Percentiles rank a stretch among this genome's conserved stretches.
phyloP scores from a whole-genome alignment of 176 grass and related monocot genomes.

The Rhynchospora tenuis region DNA sequence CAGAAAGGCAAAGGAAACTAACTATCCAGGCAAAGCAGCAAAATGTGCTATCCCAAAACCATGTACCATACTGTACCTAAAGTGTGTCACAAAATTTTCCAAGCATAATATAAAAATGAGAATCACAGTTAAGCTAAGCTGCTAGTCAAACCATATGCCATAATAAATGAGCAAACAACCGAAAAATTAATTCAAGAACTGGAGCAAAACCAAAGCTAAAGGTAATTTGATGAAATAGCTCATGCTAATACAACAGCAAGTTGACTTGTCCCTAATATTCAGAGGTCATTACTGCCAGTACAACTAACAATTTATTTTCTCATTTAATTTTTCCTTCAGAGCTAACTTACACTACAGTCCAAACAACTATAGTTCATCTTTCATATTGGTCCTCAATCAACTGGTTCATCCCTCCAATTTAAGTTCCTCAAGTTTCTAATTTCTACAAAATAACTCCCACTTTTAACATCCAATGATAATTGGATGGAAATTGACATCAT shows the following conservation, averaged over 20 bases:
- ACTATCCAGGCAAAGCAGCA: neutral
- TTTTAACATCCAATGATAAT: neutral
- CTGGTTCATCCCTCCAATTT: neutral
- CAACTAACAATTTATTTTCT: neutral
- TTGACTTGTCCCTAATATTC: neutral
- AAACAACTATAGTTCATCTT: neutral
- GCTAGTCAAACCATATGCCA: neutral
- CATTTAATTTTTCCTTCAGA: neutral
- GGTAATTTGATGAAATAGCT: neutral
- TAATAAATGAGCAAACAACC: neutral
- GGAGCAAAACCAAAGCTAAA: neutral
- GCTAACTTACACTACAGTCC: neutral
- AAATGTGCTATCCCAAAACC: slow-evolving; percentile 6
- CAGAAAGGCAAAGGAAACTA: neutral
- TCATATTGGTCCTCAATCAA: neutral
- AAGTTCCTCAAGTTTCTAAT: neutral
- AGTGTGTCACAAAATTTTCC: slow-evolving; percentile 6
- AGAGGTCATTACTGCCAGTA: neutral
- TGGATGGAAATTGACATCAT: neutral
- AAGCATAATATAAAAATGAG: slow-evolving; percentile 6
- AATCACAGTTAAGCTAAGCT: neutral
- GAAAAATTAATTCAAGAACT: neutral
- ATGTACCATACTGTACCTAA: slow-evolving; percentile 16
- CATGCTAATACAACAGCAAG: neutral
- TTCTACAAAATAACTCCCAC: neutral